These are phyloP conservation scores for Maudiozyma serrabonitensis DNA, from an alignment of 805 yeast species.

Conservation along the genomic window DNA sequence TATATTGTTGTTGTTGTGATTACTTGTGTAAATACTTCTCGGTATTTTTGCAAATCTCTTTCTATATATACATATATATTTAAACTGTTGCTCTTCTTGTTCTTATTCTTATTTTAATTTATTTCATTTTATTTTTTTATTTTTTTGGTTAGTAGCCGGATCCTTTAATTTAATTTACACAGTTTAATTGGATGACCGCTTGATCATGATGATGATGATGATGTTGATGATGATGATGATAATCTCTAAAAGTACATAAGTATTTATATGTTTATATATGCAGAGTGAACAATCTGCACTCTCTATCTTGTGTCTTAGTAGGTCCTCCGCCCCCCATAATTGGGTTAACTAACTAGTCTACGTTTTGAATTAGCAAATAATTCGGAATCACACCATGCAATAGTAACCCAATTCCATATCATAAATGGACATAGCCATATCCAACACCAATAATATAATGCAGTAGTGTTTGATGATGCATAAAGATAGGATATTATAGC, in stretches of 20 bases:
- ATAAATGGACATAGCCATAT: constrained; percentile 20
- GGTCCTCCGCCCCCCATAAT: too few species aligned
- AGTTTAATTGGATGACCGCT: background rate
- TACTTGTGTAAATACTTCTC: background rate
- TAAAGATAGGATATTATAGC: constrained; percentile 9
- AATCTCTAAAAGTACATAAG: background rate
- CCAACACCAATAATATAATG: constrained; percentile 24
- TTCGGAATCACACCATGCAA: constrained; percentile 29
- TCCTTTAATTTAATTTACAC: background rate
- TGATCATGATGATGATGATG: too few species aligned
- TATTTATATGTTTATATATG: too few species aligned
- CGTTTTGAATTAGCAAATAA: constrained; percentile 23
- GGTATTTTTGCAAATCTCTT: too few species aligned
- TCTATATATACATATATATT: too few species aligned
- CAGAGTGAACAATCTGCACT: too few species aligned
- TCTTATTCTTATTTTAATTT: too few species aligned
- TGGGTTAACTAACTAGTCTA: background rate
- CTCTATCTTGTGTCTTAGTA: too few species aligned
- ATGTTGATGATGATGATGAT: too few species aligned
- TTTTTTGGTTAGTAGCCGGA: too few species aligned
- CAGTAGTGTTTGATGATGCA: constrained; percentile 6
- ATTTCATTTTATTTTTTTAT: too few species aligned
- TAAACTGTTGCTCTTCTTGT: too few species aligned
- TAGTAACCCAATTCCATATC: constrained; percentile 28
- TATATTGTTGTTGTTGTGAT: background rate